These are phyloP conservation scores for Lathyrus oleraceus DNA, from an alignment of 306 rosid species.

Conservation along the genomic window DNA sequence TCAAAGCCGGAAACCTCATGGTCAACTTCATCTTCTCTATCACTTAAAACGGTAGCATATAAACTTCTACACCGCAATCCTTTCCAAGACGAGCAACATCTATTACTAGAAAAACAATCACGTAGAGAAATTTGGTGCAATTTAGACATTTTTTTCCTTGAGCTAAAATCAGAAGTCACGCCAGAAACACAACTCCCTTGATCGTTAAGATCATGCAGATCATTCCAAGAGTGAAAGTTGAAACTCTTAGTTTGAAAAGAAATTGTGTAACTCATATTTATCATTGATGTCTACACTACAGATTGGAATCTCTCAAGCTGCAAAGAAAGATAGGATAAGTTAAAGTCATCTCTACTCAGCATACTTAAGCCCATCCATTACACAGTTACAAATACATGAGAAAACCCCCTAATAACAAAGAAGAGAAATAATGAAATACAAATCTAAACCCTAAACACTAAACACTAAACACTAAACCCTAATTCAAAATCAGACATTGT, in stretches of 20 bases:
- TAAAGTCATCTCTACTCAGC: neutral
- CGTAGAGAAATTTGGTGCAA: constrained; percentile 20
- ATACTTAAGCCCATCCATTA: neutral
- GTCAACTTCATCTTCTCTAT: constrained; percentile 54
- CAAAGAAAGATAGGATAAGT: constrained; percentile 9
- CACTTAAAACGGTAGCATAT: constrained; percentile 49
- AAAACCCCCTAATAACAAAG: too few species aligned
- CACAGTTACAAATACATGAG: too few species aligned
- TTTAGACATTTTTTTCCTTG: constrained; percentile 33
- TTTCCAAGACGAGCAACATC: constrained; percentile 36
- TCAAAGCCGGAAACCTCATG: constrained; percentile 41
- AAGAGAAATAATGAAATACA: too few species aligned
- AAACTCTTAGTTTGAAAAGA: constrained; percentile 49
- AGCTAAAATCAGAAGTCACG: constrained; percentile 36
- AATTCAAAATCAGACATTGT: too few species aligned
- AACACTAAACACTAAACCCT: too few species aligned
- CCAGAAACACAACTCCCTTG: constrained; percentile 43
- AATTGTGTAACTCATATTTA: constrained; percentile 51
- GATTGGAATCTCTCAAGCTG: neutral
- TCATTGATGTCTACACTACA: neutral
- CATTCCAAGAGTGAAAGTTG: constrained; percentile 39
- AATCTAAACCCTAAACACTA: too few species aligned
- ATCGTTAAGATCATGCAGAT: constrained; percentile 41
- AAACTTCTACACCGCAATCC: constrained; percentile 46
- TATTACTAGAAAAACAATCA: constrained; percentile 11